A percentile compares a stretch with the other conserved stretches of the same genome.
Conservation (phyloP, 805 yeast genomes). For the Monosporozyma aerobia region DNA sequence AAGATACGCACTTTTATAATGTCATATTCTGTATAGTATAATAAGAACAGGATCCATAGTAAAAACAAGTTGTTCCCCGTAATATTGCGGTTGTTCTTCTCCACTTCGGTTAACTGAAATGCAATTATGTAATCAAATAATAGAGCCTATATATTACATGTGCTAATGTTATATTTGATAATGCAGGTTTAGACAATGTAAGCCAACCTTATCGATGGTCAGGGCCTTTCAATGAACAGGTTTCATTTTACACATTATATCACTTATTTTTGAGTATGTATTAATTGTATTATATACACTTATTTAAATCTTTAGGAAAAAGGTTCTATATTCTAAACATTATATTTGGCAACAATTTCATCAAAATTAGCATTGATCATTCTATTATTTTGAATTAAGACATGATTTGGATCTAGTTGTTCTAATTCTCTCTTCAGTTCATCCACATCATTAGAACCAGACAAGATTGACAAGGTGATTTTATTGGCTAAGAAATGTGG, state of each 20-base stretch:
- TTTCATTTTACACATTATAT: background rate
- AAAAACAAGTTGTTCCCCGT: background rate
- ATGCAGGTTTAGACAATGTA: too few relatives aligned
- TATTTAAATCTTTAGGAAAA: background rate
- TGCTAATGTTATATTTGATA: too few relatives aligned
- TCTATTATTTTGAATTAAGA: slow-evolving; percentile 45
- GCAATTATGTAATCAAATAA: too few relatives aligned
- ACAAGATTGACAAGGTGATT: slow-evolving; percentile 51
- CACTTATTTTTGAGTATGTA: background rate
- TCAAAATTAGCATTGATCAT: slow-evolving; percentile 62
- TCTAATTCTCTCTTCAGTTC: slow-evolving; percentile 40
- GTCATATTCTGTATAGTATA: background rate
- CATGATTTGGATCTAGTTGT: slow-evolving; percentile 45
- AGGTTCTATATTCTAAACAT: slow-evolving; percentile 5
- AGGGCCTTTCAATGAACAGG: background rate
- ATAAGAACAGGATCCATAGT: background rate
- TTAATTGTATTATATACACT: background rate
- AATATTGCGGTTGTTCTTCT: background rate
- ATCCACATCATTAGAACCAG: slow-evolving; percentile 35
- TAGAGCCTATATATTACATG: too few relatives aligned
- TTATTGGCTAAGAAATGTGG: slow-evolving; percentile 53
- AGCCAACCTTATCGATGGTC: too few relatives aligned
- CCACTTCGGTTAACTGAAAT: too few relatives aligned
- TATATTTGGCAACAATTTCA: slow-evolving; percentile 54
- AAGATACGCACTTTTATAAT: background rate